These are phyloP conservation scores for Coelastrella sp. DNA, from an alignment of 139 green algal genomes.

Conservation along the genomic window DNA sequence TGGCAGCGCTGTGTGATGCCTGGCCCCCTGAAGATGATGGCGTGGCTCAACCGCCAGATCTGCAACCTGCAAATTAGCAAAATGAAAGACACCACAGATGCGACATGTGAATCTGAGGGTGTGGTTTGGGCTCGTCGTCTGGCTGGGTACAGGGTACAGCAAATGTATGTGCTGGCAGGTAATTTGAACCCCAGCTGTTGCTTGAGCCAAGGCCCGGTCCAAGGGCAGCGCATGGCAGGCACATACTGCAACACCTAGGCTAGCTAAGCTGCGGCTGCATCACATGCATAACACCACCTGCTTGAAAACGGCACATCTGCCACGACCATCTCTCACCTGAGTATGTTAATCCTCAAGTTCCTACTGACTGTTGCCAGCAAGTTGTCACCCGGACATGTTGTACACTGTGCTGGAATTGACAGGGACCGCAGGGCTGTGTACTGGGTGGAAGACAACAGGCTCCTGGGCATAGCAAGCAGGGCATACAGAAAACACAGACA, in stretches of 20 bases:
- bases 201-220: too few relatives aligned
- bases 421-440: not conserved
- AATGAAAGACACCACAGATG: not conserved
- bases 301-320: too few relatives aligned
- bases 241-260: too few relatives aligned
- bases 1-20: not conserved
- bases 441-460: not conserved
- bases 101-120: too few relatives aligned
- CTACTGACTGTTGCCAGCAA: conserved; percentile 17
- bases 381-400: not conserved
- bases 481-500: not conserved
- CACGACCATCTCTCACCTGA: not conserved
- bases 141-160: not conserved
- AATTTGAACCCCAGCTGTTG: too few relatives aligned
- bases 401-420: not conserved
- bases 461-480: not conserved
- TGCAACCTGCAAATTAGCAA: not conserved
- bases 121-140: too few relatives aligned
- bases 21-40: not conserved
- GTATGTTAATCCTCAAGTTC: not conserved
- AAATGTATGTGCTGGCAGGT: not conserved
- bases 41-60: not conserved
- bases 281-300: too few relatives aligned
- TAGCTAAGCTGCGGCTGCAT: too few relatives aligned
- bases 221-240: too few relatives aligned